A percentile compares a stretch with the other conserved stretches of the same genome.
Conservation (phyloP, 2,329 filamentous ascomycete genomes). For the Neonectria hederae region DNA sequence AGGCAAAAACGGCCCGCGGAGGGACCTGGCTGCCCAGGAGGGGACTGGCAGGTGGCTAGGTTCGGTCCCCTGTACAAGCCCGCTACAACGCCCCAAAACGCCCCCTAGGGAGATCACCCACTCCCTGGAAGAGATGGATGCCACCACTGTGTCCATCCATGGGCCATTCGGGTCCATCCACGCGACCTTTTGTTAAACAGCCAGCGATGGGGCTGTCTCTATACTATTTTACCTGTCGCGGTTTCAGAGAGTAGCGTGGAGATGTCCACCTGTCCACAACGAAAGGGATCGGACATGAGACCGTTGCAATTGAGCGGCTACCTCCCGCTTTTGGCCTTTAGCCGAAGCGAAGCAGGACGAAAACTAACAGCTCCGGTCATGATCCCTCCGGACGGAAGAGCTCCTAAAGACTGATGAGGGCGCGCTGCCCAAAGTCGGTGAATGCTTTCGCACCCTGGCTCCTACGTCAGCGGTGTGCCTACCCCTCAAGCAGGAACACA, state of each 20-base stretch:
- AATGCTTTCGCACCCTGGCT: not conserved
- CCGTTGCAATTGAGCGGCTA: slow-evolving; percentile 6
- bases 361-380: not conserved
- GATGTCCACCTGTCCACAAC: slow-evolving; percentile 21
- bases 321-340: slow-evolving; percentile 1
- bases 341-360: not conserved
- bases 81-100: slow-evolving; percentile 1
- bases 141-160: not conserved
- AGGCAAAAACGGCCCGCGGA: slow-evolving; percentile 14
- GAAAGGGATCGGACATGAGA: slow-evolving; percentile 13
- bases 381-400: not conserved
- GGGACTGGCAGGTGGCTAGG: not conserved
- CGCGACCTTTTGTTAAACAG: slow-evolving; percentile 14
- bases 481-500: slow-evolving; percentile 5
- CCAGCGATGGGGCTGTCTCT: slow-evolving; percentile 25
- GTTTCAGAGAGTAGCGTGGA: not conserved
- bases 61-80: not conserved
- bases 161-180: not conserved
- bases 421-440: not conserved
- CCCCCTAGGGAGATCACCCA: slow-evolving; percentile 11
- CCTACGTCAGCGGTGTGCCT: slow-evolving; percentile 20
- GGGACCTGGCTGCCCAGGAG: not conserved
- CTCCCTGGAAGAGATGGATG: not conserved
- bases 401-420: not conserved
- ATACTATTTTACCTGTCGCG: slow-evolving; percentile 22